Evolutionary conservation across 2,329 filamentous ascomycete species (phyloP), one percentile per base, ranked within the genome.

Genomic region (Arthrobotrys sphaeroides): DNA sequence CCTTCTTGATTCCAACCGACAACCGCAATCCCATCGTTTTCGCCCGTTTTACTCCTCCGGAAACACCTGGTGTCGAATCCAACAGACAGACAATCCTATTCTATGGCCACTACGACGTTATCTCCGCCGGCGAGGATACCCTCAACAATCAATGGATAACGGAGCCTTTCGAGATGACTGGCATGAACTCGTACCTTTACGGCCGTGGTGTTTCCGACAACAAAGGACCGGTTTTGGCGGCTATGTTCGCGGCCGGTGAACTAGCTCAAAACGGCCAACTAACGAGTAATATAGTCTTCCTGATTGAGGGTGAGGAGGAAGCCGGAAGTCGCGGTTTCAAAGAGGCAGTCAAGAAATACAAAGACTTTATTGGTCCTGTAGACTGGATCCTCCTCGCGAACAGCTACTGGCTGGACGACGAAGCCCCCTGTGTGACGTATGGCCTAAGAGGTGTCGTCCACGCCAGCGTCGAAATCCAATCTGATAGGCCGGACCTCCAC

Each of bases 41-140:
- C 78, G 95, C 95, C 42, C 91, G 90, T 73, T 99, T 99, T 81
- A 88, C 88, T 47, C 93, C 91, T 16, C 40, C 43, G 16, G 47
- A 66, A 26, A 84, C 88, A 0, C 86, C 87, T 24, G 28, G 43
- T 1, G 5, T 26, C 3, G 60, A 64, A n/a, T 59, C 59, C 0
- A 85, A 88, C 24, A 88, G 92, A 16, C 97, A 95, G 83, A 93
- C 92, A 28, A 92, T 98, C 6, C 84, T 99, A 0, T 99, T 99
- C 82, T 99, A 99, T 80, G 95, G 96, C 0, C 95, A 99, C 82
- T 99, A 99, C 84, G 95, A 99, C 81, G 94, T 99, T 1, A 95
- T 99, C 2, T 88, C 93, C 0, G 95, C 95, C 0, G 64, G 64
- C 10, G 93, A 97, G 78, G 60, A 57, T 18, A 53, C 74, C 6